Percentiles rank a stretch among this genome's conserved stretches.
Evolutionary conservation across 1,284 basidiomycete species (phyloP).

Genomic region (Rhizopogon hawkerae): DNA sequence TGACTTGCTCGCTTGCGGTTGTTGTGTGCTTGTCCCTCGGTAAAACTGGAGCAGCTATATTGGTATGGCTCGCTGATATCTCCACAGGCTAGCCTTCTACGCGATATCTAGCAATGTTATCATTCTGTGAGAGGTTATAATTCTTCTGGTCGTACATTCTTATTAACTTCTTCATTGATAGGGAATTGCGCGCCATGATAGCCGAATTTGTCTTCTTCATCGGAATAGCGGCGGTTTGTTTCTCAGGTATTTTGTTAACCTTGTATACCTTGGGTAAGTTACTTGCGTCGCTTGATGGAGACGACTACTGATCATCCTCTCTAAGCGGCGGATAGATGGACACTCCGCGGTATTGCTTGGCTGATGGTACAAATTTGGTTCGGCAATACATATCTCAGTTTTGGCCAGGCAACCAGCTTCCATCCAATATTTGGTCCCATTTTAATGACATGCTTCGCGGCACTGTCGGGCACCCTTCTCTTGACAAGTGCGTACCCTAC

Average conservation of each 20-base stretch:
- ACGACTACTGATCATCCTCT: constrained; percentile 15
- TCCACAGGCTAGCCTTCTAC: constrained; percentile 69
- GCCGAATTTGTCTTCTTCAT: constrained; percentile 82
- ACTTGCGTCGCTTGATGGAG: background rate
- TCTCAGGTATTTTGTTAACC: constrained; percentile 81
- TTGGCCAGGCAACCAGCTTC: constrained; percentile 62
- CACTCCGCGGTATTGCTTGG: constrained; percentile 67
- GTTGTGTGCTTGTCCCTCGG: constrained; percentile 83
- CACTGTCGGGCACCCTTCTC: constrained; percentile 70
- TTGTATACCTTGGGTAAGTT: constrained; percentile 64
- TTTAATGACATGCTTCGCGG: constrained; percentile 80
- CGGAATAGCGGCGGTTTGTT: constrained; percentile 71
- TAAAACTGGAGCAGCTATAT: background rate
- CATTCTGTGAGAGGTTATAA: constrained; percentile 47
- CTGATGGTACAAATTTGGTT: constrained; percentile 80
- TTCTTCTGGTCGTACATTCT: background rate
- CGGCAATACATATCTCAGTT: constrained; percentile 70
- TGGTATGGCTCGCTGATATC: constrained; percentile 6
- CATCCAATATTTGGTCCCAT: constrained; percentile 81
- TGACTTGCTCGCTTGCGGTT: constrained; percentile 76
- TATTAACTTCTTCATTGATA: constrained; percentile 23
- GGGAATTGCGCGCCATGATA: constrained; percentile 69
- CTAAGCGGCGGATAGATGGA: constrained; percentile 49
- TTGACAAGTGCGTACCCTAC: constrained; percentile 56
- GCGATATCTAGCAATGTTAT: constrained; percentile 78